Base-by-base conservation (phyloP, 148 eudicot species). In the Rhododendron henanense region DNA sequence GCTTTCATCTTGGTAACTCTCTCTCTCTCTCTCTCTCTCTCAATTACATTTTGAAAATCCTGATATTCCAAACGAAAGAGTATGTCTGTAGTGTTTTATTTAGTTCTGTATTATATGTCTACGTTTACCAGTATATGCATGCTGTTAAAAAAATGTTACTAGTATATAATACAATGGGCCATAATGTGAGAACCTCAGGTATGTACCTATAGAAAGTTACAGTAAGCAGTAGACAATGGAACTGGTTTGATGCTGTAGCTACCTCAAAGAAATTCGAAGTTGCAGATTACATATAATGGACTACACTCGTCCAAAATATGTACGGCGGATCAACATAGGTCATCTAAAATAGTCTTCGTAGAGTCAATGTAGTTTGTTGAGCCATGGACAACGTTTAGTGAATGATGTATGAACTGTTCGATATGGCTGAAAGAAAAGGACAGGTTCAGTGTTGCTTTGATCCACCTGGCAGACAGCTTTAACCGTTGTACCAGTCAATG, bases 1-100 rank as follows among this genome's bases (percentile, higher is more conserved):
- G 99, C 98, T 83, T 97, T 97, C 93, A 97, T 97, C 90, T 88
- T 85, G 93, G 99, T 96, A 91, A 73, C 41, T 14, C 39, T 31
- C 28, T 47, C 48, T 45, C 31, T n/a, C 71, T 23, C 71, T 63
- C 25, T 23, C 73, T 23, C 31, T 25, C 33, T 67, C 33, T 65
- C 14, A 25, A 13, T 39, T 69, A 31, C 75, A 28, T 31, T 69
- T 65, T 69, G 16, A 69, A 31, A 69, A 69, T 13, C 18, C 75
- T 28, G 18, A 69, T 71, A 4, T 25, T 71, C 76, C 2, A 2
- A 31, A 31, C 7, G 14, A 35, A 71, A 71, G 18, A 10, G 19
- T 31, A 31, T 19, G 61, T 63, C 15, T 41, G 3, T 69, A 41
- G n/a, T 59, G 28, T 15, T 14, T 57, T 77, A 41, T 11, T 39